These are phyloP conservation scores for Wallacemonas sp. DNA, from an alignment of 208 protist genomes.

Conservation along the genomic window DNA sequence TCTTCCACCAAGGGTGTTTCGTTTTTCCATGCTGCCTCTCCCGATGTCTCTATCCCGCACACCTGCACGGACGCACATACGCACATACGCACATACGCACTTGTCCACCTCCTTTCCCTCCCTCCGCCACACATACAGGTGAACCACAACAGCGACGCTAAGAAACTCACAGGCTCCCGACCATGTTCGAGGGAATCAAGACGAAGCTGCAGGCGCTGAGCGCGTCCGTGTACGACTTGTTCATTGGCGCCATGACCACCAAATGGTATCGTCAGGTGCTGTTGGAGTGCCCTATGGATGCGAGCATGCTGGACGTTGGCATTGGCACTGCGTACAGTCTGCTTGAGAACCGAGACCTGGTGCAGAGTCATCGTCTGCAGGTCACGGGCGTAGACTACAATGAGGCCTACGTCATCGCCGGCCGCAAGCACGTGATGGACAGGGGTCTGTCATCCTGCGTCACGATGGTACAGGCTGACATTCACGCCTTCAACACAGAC, in stretches of 20 bases:
- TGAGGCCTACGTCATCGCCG: constrained; percentile 56
- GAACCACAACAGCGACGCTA: background rate
- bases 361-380: constrained; percentile 66
- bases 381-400: constrained; percentile 80
- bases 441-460: constrained; percentile 39
- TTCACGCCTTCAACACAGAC: constrained; percentile 66
- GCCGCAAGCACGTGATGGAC: constrained; percentile 14
- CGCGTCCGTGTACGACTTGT: constrained; percentile 63
- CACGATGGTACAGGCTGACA: constrained; percentile 52
- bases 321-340: constrained; percentile 81
- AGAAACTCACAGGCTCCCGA: background rate
- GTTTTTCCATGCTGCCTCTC: too few species aligned
- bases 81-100: constrained; percentile 6
- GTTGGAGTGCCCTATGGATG: constrained; percentile 54
- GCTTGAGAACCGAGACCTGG: constrained; percentile 72
- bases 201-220: constrained; percentile 33
- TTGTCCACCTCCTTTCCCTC: background rate
- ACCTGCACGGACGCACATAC: constrained; percentile 5
- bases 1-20: too few species aligned
- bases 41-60: too few species aligned
- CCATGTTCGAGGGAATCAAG: constrained; percentile 34
- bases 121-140: background rate
- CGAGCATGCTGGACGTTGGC: constrained; percentile 70
- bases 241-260: constrained; percentile 59
- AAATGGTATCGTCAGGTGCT: constrained; percentile 84